Evolutionary conservation across 1,284 basidiomycete species (phyloP).

Genomic region (Apiotrichum siamense): DNA sequence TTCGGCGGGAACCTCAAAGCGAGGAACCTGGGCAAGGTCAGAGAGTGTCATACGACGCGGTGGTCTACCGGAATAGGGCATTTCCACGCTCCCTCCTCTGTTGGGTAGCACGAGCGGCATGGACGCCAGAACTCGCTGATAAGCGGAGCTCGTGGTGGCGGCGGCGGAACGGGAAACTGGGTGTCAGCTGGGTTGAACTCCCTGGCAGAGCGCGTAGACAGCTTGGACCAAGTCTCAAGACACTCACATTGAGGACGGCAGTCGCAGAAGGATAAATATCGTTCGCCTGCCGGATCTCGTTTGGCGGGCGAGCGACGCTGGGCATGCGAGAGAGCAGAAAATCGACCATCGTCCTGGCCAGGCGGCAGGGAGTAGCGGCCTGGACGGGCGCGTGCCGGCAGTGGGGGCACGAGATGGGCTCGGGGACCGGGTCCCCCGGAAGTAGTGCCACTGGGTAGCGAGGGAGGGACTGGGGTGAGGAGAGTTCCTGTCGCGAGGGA

Average conservation of each 20-base stretch:
- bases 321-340: conserved; percentile 16
- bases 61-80: conserved; percentile 18
- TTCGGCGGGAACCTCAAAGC: conserved; percentile 18
- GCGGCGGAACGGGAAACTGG: conserved; percentile 21
- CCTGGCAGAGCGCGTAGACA: too few relatives aligned
- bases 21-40: conserved; percentile 15
- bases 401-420: conserved; percentile 42
- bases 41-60: not conserved
- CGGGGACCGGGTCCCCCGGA: conserved; percentile 65
- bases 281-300: conserved; percentile 16
- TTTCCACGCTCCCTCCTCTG: conserved; percentile 16
- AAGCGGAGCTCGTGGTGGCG: conserved; percentile 10
- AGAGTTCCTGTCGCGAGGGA: not conserved
- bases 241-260: conserved; percentile 14
- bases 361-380: conserved; percentile 13
- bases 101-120: conserved; percentile 20
- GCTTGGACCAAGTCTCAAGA: too few relatives aligned
- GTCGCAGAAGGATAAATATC: conserved; percentile 8
- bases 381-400: conserved; percentile 20
- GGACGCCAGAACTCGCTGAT: conserved; percentile 20
- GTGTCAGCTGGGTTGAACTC: too few relatives aligned
- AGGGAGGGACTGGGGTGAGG: conserved; percentile 50
- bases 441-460: conserved; percentile 67
- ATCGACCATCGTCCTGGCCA: conserved; percentile 18
- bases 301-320: conserved; percentile 10